phyloP scores from a whole-genome alignment of 306 rosid species.

The Coriaria nepalensis region DNA sequence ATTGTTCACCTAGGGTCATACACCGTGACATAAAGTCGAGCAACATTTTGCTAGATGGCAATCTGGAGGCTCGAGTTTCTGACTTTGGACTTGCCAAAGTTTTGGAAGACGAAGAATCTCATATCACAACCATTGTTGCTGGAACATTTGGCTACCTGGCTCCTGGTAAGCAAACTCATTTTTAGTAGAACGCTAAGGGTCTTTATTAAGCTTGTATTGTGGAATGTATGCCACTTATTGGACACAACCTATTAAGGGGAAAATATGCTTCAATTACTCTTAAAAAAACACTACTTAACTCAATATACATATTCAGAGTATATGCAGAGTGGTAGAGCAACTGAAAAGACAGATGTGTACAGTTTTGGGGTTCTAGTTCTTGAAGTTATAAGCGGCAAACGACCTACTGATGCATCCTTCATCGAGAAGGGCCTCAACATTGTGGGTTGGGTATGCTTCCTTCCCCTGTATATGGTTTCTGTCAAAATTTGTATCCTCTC shows the following conservation, averaged over 20 bases:
- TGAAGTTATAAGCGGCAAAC: slow-evolving; percentile 90
- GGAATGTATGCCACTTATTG: background rate
- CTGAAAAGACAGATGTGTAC: slow-evolving; percentile 88
- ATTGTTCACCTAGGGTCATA: slow-evolving; percentile 93
- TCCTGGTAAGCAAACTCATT: slow-evolving; percentile 46
- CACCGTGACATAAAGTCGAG: slow-evolving; percentile 97
- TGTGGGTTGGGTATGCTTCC: slow-evolving; percentile 89
- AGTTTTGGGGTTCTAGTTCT: slow-evolving; percentile 93
- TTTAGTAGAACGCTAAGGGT: no score
- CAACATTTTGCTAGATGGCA: slow-evolving; percentile 89
- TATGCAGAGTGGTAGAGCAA: slow-evolving; percentile 99
- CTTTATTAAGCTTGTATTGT: background rate
- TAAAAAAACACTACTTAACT: slow-evolving; percentile 2
- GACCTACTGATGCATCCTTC: slow-evolving; percentile 90
- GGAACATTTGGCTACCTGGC: slow-evolving; percentile 99
- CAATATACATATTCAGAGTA: slow-evolving; percentile 50
- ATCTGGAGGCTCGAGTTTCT: slow-evolving; percentile 92
- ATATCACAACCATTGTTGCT: slow-evolving; percentile 91
- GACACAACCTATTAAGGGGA: no score
- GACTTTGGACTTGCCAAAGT: slow-evolving; percentile 99
- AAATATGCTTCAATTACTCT: background rate
- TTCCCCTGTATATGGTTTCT: slow-evolving; percentile 1
- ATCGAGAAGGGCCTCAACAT: slow-evolving; percentile 94
- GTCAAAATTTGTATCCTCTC: slow-evolving; percentile 1
- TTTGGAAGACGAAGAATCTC: slow-evolving; percentile 91